Percentiles rank a stretch among this genome's conserved stretches.
phyloP scores from a whole-genome alignment of 805 yeast species.

The Clavispora asparagi region DNA sequence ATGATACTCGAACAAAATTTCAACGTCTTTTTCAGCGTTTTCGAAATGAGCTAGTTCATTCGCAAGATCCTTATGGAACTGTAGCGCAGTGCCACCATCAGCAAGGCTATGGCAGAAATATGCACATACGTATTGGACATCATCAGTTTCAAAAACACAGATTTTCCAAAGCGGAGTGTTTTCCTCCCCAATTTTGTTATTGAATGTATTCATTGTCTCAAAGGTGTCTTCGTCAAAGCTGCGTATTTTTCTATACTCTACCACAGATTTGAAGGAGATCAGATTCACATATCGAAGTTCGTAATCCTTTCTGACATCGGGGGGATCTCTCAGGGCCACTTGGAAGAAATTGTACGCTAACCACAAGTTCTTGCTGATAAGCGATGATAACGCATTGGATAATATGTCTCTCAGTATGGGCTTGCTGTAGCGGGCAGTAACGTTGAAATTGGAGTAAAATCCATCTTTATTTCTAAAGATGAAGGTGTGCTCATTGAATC shows the following conservation, averaged over 20 bases:
- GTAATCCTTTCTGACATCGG: conserved; percentile 9
- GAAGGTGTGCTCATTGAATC: conserved; percentile 19
- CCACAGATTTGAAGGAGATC: conserved; percentile 20
- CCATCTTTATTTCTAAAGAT: conserved; percentile 16
- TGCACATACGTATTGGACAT: conserved; percentile 2
- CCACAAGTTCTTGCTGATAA: conserved; percentile 5
- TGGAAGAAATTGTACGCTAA: conserved; percentile 17
- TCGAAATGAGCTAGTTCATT: conserved; percentile 5
- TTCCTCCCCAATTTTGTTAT: neutral
- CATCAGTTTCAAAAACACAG: conserved; percentile 7
- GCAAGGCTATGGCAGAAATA: conserved; percentile 8
- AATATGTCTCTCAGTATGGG: neutral
- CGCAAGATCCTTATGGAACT: conserved; percentile 8
- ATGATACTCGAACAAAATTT: conserved; percentile 3
- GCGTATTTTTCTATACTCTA: conserved; percentile 7
- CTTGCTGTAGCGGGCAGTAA: conserved; percentile 17
- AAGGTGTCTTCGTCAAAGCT: conserved; percentile 13
- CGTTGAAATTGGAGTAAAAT: conserved; percentile 20
- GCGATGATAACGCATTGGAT: conserved; percentile 4
- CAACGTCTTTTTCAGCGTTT: neutral
- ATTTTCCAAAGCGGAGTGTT: conserved; percentile 20
- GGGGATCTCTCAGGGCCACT: conserved; percentile 1
- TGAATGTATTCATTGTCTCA: conserved; percentile 7
- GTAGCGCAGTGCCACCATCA: conserved; percentile 9
- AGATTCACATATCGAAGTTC: conserved; percentile 11